Evolutionary conservation across 345 rosid species (phyloP), one percentile per base, ranked within the genome.

Genomic region (Salix dunnii): DNA sequence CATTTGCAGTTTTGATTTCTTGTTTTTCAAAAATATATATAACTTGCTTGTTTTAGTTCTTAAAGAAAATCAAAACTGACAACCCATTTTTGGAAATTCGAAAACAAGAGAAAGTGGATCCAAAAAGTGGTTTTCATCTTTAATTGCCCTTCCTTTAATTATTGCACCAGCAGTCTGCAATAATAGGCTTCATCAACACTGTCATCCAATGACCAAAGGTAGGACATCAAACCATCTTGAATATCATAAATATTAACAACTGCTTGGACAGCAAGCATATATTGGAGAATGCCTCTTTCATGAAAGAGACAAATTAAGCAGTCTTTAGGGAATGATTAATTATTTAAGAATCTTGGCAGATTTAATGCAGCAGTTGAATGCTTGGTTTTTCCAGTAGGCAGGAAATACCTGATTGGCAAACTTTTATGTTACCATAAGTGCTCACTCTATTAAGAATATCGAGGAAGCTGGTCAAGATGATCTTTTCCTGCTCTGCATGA

Each of bases 401-500:
- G 68, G 43, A 40, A 62, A 76, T 31, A 33, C 7, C 30, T 30
- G 10, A 70, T 25, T 66, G 18, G 43, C 14, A 68, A 81, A 91
- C 95, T 78, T 87, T 84, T 68, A 83, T 80, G 83, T 84, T 88
- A 31, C 85, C 89, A 69, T 83, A 77, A 75, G 78, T 84, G 31
- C 85, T 80, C 35, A 90, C 83, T 61, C 81, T 81, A 76, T 86
- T 83, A 53, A 91, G 92, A 77, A 71, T 83, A 81, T 88, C 94
- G 58, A 85, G 82, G 74, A 88, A 87, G 40, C 65, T 74, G 65
- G 83, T 86, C 83, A 90, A 82, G 68, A 88, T 72, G 58, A 84
- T 84, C 78, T 78, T 88, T 81, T 90, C 92, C 75, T 91, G 88
- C 70, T 85, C 90, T 28, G 84, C 82, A 61, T 89, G 88, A 43